phyloP scores from a whole-genome alignment of 805 yeast genomes.

The Spathaspora girioi region DNA sequence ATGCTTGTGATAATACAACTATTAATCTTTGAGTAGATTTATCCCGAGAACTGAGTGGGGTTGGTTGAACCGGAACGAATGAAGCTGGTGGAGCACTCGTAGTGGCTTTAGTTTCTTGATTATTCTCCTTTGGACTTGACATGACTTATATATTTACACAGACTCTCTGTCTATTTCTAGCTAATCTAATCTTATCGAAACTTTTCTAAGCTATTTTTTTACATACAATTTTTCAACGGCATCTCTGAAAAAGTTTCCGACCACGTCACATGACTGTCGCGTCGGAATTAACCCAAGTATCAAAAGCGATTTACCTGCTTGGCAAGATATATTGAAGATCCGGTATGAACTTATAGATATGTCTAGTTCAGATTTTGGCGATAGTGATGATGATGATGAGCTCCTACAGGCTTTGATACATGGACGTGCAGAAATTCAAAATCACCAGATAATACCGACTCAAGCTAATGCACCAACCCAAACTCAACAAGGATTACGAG shows the following conservation, averaged over 20 bases:
- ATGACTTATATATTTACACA: not conserved
- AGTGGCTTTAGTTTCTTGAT: not conserved
- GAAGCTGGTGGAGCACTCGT: conserved; percentile 48
- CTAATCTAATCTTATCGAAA: not conserved
- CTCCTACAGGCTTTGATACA: conserved; percentile 46
- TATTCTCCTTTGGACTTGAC: not conserved
- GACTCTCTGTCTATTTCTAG: not conserved
- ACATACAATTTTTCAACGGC: not conserved
- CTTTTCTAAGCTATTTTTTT: not conserved
- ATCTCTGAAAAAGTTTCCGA: not conserved
- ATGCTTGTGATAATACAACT: conserved; percentile 95
- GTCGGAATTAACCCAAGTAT: not conserved
- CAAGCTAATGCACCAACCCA: conserved; percentile 3
- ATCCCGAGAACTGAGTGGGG: conserved; percentile 76
- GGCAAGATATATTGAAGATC: not conserved
- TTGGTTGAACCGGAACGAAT: conserved; percentile 84
- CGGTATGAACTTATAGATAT: conserved; percentile 1
- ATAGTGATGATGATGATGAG: conserved; percentile 39
- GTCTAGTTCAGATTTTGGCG: conserved; percentile 13
- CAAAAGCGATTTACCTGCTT: too few relatives aligned
- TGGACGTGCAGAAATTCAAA: conserved; percentile 12
- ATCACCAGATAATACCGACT: conserved; percentile 9
- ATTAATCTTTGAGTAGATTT: conserved; percentile 81
- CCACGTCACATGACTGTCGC: not conserved
- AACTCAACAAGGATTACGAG: not conserved